Evolutionary conservation across 257 asterid genomes (phyloP).

Genomic region (Lavandula angustifolia): DNA sequence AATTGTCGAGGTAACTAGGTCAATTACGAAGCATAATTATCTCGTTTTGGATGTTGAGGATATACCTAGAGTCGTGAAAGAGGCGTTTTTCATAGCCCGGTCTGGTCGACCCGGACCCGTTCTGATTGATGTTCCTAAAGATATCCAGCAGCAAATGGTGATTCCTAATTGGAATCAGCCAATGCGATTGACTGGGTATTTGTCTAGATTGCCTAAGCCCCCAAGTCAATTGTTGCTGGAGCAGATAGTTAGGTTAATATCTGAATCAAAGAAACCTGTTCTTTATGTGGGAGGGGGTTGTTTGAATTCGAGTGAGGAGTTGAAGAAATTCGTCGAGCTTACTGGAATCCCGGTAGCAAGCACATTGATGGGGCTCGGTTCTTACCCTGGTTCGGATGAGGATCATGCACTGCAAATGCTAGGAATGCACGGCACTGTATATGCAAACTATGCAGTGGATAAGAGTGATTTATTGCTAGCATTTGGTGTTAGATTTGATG

Average conservation of each 20-base stretch:
- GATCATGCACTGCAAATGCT: conserved; percentile 67
- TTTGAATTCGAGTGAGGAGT: conserved; percentile 67
- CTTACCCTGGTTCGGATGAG: conserved; percentile 65
- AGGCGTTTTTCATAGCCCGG: conserved; percentile 57
- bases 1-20: conserved; percentile 75
- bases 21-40: conserved; percentile 82
- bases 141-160: conserved; percentile 79
- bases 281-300: conserved; percentile 92
- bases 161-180: conserved; percentile 71
- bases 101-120: conserved; percentile 87
- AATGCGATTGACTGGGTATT: conserved; percentile 57
- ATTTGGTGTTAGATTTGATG: conserved; percentile 85
- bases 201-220: conserved; percentile 61
- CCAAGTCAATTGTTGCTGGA: conserved; percentile 48
- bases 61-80: conserved; percentile 68
- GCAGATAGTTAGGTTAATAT: conserved; percentile 59
- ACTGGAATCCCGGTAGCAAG: conserved; percentile 82
- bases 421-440: conserved; percentile 93
- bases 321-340: conserved; percentile 59
- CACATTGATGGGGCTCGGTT: conserved; percentile 80
- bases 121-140: conserved; percentile 79
- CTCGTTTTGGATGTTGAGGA: conserved; percentile 70
- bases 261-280: conserved; percentile 67
- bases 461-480: conserved; percentile 80
- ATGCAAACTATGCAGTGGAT: conserved; percentile 74